Evolutionary conservation across 139 green algal species (phyloP), one percentile per base, ranked within the genome.

Genomic region (Tetraselmis chui): DNA sequence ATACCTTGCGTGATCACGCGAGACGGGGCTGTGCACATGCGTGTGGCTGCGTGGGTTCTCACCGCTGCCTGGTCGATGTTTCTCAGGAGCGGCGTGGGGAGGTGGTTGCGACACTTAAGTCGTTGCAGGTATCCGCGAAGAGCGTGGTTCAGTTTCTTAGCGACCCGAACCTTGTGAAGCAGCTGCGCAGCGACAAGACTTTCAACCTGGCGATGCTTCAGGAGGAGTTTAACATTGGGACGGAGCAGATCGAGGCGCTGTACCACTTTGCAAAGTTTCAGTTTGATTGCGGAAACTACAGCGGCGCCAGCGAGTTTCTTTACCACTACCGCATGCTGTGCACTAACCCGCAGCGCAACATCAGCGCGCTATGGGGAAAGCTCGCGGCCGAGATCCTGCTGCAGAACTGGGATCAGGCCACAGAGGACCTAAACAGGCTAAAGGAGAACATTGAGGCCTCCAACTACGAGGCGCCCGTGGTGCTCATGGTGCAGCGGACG

Each of bases 281-380:
- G 88, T 99, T 97, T 82, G 96, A 99, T 86, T 99, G 97, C 87
- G 97, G 97, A 67, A 98, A 98, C 94, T 99, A 99, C 90, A 87
- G 83, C 31, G 90, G 87, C 76, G 91, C 92, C 31, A 89, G 92
- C 29, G 97, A 99, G 85, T 96, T 98, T 76, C 89, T 98, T 59
- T 94, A 97, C 84, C 92, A 94, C 80, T 99, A 98, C 91, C 91
- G 93, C 81, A 93, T 89, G 29, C 92, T 99, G 32, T 95, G 88
- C 85, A 97, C 91, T 30, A 92, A 94, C 89, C 85, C 86, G 30
- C 92, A 97, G 87, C 88, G 90, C 78, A 93, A 90, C 79, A 89
- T 97, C 27, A 91, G 83, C 76, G 94, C 96, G 23, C 87, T 98
- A 79, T 99, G 97, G 97, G 97, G 97, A 76, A 98, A 98, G 89